These are phyloP conservation scores for Torulaspora indica DNA, from an alignment of 805 yeast species.

Conservation along the genomic window DNA sequence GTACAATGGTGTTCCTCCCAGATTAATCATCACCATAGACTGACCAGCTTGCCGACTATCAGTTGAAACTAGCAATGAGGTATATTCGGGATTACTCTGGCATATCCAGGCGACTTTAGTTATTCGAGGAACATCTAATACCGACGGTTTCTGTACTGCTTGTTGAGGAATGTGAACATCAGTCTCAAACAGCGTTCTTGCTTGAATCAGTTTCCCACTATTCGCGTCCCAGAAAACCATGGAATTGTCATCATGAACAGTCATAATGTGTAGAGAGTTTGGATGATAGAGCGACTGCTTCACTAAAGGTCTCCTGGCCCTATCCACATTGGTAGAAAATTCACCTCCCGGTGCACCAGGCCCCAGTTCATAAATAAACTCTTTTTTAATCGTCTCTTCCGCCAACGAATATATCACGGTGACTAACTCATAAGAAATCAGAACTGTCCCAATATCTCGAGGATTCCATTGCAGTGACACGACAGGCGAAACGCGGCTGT, in stretches of 20 bases:
- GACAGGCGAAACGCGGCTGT: slow-evolving; percentile 59
- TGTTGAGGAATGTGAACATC: slow-evolving; percentile 52
- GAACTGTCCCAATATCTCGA: slow-evolving; percentile 72
- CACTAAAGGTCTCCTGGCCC: slow-evolving; percentile 40
- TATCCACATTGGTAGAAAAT: slow-evolving; percentile 27
- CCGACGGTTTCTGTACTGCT: slow-evolving; percentile 18
- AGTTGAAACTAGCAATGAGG: slow-evolving; percentile 67
- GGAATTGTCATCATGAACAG: slow-evolving; percentile 77
- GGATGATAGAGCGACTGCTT: slow-evolving; percentile 79
- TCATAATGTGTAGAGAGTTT: slow-evolving; percentile 77
- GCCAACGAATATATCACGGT: slow-evolving; percentile 68
- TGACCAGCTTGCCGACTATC: slow-evolving; percentile 46
- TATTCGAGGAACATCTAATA: slow-evolving; percentile 38
- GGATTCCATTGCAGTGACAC: slow-evolving; percentile 75
- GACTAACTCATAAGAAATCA: slow-evolving; percentile 65
- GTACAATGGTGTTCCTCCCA: slow-evolving; percentile 75
- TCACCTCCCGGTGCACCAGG: slow-evolving; percentile 73
- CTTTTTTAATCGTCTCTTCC: slow-evolving; percentile 51
- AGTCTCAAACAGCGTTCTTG: slow-evolving; percentile 65
- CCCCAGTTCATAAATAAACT: slow-evolving; percentile 57
- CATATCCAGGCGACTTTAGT: slow-evolving; percentile 71
- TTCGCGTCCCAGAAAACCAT: slow-evolving; percentile 90
- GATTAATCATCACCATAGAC: slow-evolving; percentile 56
- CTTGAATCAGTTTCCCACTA: slow-evolving; percentile 66
- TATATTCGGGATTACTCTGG: slow-evolving; percentile 71